phyloP scores from a whole-genome alignment of 2,329 filamentous ascomycete genomes.

The Hypoxylon rubiginosum region DNA sequence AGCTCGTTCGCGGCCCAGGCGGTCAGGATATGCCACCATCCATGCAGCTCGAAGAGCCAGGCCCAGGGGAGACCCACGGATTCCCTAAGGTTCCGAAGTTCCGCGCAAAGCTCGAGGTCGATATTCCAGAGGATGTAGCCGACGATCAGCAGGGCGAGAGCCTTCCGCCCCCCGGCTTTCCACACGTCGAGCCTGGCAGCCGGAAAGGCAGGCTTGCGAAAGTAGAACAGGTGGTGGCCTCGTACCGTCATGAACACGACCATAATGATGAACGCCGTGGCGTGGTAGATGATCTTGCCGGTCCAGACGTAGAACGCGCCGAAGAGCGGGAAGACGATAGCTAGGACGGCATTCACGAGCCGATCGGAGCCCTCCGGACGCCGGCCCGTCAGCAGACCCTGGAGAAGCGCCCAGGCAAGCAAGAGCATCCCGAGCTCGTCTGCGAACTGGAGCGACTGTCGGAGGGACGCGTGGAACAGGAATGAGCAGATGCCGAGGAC shows the following conservation, averaged over 20 bases:
- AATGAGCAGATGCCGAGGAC: not conserved
- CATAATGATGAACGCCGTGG: not conserved
- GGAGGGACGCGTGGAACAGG: not conserved
- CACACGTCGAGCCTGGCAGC: not conserved
- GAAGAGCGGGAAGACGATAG: not conserved
- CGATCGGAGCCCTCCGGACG: not conserved
- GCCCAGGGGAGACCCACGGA: not conserved
- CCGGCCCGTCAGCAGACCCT: not conserved
- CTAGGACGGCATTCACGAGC: not conserved
- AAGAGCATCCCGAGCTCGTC: not conserved
- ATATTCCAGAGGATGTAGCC: slow-evolving; percentile 1
- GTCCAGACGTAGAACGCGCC: not conserved
- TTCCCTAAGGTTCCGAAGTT: not conserved
- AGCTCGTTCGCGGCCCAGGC: not conserved
- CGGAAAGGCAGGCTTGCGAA: not conserved
- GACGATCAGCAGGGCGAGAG: not conserved
- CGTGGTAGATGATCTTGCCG: slow-evolving; percentile 2
- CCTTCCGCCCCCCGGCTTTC: not conserved
- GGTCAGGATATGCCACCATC: not conserved
- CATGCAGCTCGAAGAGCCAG: not conserved
- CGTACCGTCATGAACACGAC: not conserved
- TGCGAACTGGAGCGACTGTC: not conserved
- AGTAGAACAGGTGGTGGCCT: slow-evolving; percentile 1
- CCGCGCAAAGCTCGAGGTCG: not conserved
- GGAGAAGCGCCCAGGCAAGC: not conserved